Base-by-base conservation (phyloP, 768 basidiomycete genomes). In the Leucocoprinus leucothites region DNA sequence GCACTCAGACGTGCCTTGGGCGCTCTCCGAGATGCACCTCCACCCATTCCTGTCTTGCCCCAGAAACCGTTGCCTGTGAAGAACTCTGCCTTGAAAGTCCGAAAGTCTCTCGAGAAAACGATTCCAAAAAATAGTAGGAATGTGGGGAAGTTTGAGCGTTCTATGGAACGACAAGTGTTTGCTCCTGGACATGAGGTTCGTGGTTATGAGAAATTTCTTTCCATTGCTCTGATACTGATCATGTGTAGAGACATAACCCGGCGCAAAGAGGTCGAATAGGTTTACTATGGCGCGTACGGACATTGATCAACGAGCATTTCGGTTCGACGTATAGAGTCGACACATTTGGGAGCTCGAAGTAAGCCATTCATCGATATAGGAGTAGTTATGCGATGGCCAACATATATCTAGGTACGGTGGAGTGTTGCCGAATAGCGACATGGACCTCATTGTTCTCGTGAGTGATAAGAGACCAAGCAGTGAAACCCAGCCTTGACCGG, bases 381-480 rank as follows among this genome's bases (percentile, higher is more conserved):
- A n/a, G n/a, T n/a, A n/a, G n/a, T n/a, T n/a, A n/a, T n/a, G n/a
- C n/a, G n/a, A n/a, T n/a, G n/a, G n/a, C n/a, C n/a, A n/a, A n/a
- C n/a, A n/a, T n/a, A n/a, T n/a, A n/a, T n/a, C n/a, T 48, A 71
- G 69, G 22, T 82, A 82, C 62, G 79, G 79, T 28, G 70, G 75
- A 31, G 71, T 74, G 38, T 60, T 65, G 28, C 40, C 52, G 1
- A 58, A 48, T 1, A 80, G 81, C 57, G 82, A 84, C 61, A 62
- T 84, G 44, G 82, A 84, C 60, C 58, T 84, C 45, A 71, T 81
- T 8, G 65, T 86, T 38, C 51, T 82, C 2, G 84, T 84, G 51
- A 55, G 77, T 66, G 9, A 16, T 41, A 31, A 42, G 16, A 13
- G 19, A 40, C 7, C 40, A 25, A 9, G 16, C 3, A 13, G 48